Percentiles rank a stretch among this genome's conserved stretches.
Evolutionary conservation across 164 flowering plant genomes (phyloP).

Genomic region (Stephania yunnanensis): DNA sequence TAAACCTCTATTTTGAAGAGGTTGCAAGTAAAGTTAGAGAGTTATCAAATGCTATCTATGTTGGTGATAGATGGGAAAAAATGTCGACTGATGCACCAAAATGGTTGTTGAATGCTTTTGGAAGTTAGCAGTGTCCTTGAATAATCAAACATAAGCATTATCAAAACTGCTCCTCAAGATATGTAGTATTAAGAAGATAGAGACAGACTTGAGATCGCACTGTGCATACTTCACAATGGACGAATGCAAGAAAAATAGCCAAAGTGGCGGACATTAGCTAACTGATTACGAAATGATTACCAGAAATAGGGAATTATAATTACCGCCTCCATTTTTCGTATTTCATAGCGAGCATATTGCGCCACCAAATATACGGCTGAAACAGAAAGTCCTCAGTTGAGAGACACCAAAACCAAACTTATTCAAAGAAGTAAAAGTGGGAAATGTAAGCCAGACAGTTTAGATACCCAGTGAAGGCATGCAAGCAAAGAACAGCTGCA

Average conservation of each 20-base stretch:
- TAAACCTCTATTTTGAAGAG: no score
- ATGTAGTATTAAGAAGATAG: no score
- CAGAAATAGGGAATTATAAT: constrained; percentile 14
- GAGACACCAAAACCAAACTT: not conserved
- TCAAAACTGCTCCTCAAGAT: no score
- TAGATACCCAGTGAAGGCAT: constrained; percentile 85
- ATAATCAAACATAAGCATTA: no score
- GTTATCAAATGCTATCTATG: no score
- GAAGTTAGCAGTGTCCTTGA: no score
- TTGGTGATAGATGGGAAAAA: no score
- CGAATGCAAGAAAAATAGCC: not conserved
- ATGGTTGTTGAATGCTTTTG: no score
- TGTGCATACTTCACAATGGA: no score
- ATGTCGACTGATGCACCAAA: no score
- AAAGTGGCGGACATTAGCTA: not conserved
- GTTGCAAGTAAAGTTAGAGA: no score
- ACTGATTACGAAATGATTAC: constrained; percentile 1
- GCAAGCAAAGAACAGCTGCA: constrained; percentile 79
- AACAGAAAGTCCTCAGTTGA: constrained; percentile 25
- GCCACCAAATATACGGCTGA: constrained; percentile 93
- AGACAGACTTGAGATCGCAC: no score
- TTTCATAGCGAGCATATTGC: constrained; percentile 80
- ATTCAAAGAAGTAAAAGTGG: constrained; percentile 4
- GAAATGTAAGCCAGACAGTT: constrained; percentile 1
- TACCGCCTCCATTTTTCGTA: constrained; percentile 84